phyloP scores from a whole-genome alignment of 805 yeast genomes.

The Wickerhamomyces strasburgensis region DNA sequence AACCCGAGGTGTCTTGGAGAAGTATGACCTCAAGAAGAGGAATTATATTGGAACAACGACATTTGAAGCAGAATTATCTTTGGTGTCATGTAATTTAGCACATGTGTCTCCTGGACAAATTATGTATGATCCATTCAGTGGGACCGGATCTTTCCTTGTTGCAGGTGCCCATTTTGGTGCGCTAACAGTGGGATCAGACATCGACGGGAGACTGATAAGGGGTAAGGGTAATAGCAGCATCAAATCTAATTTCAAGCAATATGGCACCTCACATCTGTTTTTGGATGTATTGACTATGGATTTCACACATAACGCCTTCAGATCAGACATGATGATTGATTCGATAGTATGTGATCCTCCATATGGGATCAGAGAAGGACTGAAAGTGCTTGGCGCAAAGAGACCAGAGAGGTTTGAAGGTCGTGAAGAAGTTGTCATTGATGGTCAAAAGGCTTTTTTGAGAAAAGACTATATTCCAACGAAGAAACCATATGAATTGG shows the following conservation, averaged over 20 bases:
- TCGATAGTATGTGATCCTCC: slow-evolving; percentile 95
- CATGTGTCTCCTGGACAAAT: slow-evolving; percentile 61
- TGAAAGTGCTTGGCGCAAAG: slow-evolving; percentile 85
- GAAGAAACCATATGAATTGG: slow-evolving; percentile 82
- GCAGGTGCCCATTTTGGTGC: slow-evolving; percentile 88
- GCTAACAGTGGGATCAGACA: slow-evolving; percentile 78
- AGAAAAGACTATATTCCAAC: slow-evolving; percentile 87
- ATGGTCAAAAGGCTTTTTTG: slow-evolving; percentile 73
- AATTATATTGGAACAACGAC: slow-evolving; percentile 94
- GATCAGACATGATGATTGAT: slow-evolving; percentile 60
- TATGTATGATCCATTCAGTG: slow-evolving; percentile 92
- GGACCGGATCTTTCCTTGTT: slow-evolving; percentile 90
- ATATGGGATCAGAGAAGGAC: slow-evolving; percentile 93
- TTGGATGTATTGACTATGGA: slow-evolving; percentile 87
- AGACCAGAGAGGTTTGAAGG: slow-evolving; percentile 65
- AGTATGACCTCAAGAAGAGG: slow-evolving; percentile 74
- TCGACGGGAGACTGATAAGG: slow-evolving; percentile 73
- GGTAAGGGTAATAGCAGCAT: slow-evolving; percentile 63
- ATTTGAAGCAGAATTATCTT: slow-evolving; percentile 88
- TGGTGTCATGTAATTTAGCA: slow-evolving; percentile 83
- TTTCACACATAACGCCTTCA: slow-evolving; percentile 84
- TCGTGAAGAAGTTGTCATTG: slow-evolving; percentile 66
- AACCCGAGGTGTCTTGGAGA: slow-evolving; percentile 60
- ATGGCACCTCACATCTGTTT: slow-evolving; percentile 50
- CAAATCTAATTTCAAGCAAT: slow-evolving; percentile 67